phyloP scores from a whole-genome alignment of 768 basidiomycete species.

The Collybia mongolica region DNA sequence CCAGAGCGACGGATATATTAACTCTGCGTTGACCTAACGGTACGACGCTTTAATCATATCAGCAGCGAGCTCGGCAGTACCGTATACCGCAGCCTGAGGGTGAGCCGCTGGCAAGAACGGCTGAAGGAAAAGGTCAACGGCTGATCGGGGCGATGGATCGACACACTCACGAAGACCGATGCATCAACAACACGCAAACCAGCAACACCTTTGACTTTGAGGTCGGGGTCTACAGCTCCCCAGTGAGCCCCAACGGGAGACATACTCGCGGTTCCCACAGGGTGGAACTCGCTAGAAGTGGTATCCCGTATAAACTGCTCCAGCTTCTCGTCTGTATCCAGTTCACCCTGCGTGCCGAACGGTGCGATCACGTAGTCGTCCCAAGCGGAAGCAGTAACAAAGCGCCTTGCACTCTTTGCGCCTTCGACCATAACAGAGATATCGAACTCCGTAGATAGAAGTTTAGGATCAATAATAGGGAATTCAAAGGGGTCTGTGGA shows the following conservation, averaged over 20 bases:
- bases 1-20: no score
- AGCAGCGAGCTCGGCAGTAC: constrained; percentile 26
- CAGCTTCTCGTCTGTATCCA: constrained; percentile 20
- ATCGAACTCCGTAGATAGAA: constrained; percentile 25
- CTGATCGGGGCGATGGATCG: neutral
- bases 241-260: constrained; percentile 13
- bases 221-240: constrained; percentile 29
- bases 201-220: constrained; percentile 25
- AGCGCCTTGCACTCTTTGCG: constrained; percentile 10
- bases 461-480: constrained; percentile 44
- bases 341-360: constrained; percentile 7
- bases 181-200: constrained; percentile 32
- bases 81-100: constrained; percentile 24
- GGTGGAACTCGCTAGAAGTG: constrained; percentile 17
- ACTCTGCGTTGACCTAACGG: no score
- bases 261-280: constrained; percentile 23
- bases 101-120: constrained; percentile 25
- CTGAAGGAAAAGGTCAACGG: constrained; percentile 3
- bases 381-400: constrained; percentile 14
- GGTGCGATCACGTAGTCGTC: constrained; percentile 12
- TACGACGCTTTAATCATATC: constrained; percentile 21
- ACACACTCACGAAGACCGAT: constrained; percentile 18
- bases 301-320: constrained; percentile 13
- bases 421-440: constrained; percentile 18
- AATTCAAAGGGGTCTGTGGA: constrained; percentile 10